phyloP scores from a whole-genome alignment of 2,329 filamentous ascomycete species.

The Samsoniella hepiali region DNA sequence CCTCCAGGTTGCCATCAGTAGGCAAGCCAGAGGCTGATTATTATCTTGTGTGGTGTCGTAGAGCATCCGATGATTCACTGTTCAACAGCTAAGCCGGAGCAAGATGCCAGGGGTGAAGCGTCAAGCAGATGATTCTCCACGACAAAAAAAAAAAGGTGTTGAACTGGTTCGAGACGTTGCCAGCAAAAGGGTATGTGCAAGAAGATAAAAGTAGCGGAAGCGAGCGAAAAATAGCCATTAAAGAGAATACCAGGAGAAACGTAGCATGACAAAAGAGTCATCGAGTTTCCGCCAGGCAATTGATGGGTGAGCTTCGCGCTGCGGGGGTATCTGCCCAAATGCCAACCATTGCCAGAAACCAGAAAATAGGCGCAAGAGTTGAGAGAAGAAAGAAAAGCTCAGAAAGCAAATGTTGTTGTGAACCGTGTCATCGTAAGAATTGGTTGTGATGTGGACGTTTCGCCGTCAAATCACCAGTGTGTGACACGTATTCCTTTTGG shows the following conservation, averaged over 20 bases:
- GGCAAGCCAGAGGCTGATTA: neutral
- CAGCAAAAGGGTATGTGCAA: slow-evolving; percentile 20
- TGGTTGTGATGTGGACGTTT: slow-evolving; percentile 9
- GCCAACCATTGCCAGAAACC: slow-evolving; percentile 13
- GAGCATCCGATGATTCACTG: slow-evolving; percentile 14
- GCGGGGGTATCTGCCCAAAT: slow-evolving; percentile 20
- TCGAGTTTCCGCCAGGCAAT: slow-evolving; percentile 3
- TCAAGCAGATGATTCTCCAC: slow-evolving; percentile 9
- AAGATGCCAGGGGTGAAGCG: slow-evolving; percentile 9
- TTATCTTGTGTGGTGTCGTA: slow-evolving; percentile 12
- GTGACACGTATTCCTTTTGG: slow-evolving; percentile 30
- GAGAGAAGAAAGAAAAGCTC: neutral
- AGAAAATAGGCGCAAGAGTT: slow-evolving; percentile 8
- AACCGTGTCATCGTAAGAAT: slow-evolving; percentile 17
- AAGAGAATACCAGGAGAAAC: slow-evolving; percentile 14
- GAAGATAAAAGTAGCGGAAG: slow-evolving; percentile 18
- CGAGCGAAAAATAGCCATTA: slow-evolving; percentile 12
- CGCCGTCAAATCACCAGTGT: slow-evolving; percentile 17
- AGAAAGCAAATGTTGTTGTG: slow-evolving; percentile 2
- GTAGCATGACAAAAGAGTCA: slow-evolving; percentile 1
- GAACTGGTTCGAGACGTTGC: slow-evolving; percentile 17
- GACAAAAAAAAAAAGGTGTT: slow-evolving; percentile 11
- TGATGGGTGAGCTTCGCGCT: slow-evolving; percentile 14
- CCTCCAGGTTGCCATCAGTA: neutral
- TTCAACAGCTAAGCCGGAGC: slow-evolving; percentile 15